phyloP scores from a whole-genome alignment of 495 filamentous ascomycete species.

The Choiromyces venosus region DNA sequence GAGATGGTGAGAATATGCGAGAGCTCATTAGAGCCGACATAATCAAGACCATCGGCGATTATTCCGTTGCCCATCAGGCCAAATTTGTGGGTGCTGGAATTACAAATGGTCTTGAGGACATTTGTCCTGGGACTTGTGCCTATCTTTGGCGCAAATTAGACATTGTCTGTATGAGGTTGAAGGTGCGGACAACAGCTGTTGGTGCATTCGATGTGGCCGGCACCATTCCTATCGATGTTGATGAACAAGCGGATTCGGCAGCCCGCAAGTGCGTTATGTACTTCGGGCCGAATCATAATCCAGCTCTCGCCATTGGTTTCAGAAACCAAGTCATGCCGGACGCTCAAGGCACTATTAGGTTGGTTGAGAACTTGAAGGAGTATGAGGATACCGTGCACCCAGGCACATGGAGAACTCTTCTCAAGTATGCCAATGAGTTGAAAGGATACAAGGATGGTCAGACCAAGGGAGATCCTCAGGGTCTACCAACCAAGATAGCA shows the following conservation, averaged over 20 bases:
- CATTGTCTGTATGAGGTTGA: slow-evolving; percentile 62
- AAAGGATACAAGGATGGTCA: slow-evolving; percentile 50
- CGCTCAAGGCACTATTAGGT: slow-evolving; percentile 45
- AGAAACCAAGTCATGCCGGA: slow-evolving; percentile 73
- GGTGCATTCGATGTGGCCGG: slow-evolving; percentile 12
- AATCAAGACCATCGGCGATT: slow-evolving; percentile 51
- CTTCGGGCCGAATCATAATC: slow-evolving; percentile 69
- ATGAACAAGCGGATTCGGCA: slow-evolving; percentile 84
- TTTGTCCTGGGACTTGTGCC: slow-evolving; percentile 59
- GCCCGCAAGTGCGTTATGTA: slow-evolving; percentile 73
- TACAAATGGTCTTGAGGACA: slow-evolving; percentile 49
- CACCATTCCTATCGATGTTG: slow-evolving; percentile 51
- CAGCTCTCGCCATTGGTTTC: slow-evolving; percentile 68
- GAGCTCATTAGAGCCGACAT: slow-evolving; percentile 54
- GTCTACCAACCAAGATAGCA: slow-evolving; percentile 56
- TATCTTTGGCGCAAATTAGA: slow-evolving; percentile 77
- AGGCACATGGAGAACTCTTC: slow-evolving; percentile 63
- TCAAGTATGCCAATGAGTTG: slow-evolving; percentile 63
- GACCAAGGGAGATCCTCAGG: not conserved
- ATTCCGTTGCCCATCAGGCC: slow-evolving; percentile 57
- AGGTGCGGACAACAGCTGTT: slow-evolving; percentile 37
- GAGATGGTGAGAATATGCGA: slow-evolving; percentile 38
- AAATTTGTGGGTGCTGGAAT: slow-evolving; percentile 65
- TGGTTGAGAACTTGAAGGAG: slow-evolving; percentile 57
- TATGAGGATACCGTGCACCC: slow-evolving; percentile 58